Evolutionary conservation across 768 basidiomycete species (phyloP).

Genomic region (Phylloporus rhodoxanthus): DNA sequence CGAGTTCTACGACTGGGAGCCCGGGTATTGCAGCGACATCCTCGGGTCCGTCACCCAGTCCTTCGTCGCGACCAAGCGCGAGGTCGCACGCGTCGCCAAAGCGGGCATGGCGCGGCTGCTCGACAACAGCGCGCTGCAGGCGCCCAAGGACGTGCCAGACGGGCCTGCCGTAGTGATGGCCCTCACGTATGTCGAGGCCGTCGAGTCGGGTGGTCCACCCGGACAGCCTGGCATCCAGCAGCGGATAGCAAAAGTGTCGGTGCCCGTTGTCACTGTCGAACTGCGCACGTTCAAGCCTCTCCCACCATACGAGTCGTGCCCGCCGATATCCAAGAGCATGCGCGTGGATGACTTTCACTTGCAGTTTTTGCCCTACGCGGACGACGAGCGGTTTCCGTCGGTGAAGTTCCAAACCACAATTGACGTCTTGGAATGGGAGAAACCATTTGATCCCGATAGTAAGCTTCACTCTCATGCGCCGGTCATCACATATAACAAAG

Average conservation of each 20-base stretch:
- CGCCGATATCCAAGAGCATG: constrained; percentile 36
- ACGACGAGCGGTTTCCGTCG: constrained; percentile 37
- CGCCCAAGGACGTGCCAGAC: not conserved
- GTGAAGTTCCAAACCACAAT: constrained; percentile 27
- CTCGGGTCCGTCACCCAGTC: constrained; percentile 16
- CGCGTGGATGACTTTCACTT: not conserved
- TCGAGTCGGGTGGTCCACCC: not conserved
- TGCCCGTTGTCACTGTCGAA: constrained; percentile 18
- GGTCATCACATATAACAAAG: not conserved
- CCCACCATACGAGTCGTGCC: constrained; percentile 42
- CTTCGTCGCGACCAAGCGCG: constrained; percentile 3
- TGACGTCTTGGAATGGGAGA: constrained; percentile 32
- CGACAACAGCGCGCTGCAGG: not conserved
- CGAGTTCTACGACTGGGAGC: constrained; percentile 45
- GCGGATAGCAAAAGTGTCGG: not conserved
- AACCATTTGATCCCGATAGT: constrained; percentile 46
- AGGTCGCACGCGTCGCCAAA: constrained; percentile 13
- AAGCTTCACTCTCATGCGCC: constrained; percentile 14
- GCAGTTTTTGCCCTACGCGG: constrained; percentile 43
- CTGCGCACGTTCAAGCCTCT: constrained; percentile 13
- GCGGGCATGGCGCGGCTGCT: constrained; percentile 5
- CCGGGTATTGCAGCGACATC: constrained; percentile 22
- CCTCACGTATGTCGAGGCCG: constrained; percentile 9
- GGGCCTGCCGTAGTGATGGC: not conserved
- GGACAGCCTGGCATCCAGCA: not conserved